Conservation (phyloP, 202 grass and related monocot species). For the Carex arenaria region DNA sequence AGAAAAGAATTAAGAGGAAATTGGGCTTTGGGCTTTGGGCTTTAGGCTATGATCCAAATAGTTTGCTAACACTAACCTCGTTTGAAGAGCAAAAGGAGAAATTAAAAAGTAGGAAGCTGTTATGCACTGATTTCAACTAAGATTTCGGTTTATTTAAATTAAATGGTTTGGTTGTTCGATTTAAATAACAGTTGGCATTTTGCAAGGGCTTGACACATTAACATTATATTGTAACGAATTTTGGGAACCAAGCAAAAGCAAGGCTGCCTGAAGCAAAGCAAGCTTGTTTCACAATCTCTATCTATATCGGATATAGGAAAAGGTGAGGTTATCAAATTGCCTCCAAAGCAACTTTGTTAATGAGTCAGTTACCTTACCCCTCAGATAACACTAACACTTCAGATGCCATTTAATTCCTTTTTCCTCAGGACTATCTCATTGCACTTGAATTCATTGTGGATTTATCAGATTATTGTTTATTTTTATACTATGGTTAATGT, state of each 20-base stretch:
- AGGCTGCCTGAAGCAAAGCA: background rate
- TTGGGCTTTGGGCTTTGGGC: background rate
- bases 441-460: too few species aligned
- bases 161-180: too few species aligned
- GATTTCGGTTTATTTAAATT: too few species aligned
- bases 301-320: background rate
- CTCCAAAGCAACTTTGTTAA: background rate
- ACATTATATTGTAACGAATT: background rate
- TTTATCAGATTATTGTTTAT: too few species aligned
- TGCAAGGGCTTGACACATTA: background rate
- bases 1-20: background rate
- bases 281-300: background rate
- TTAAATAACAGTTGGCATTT: background rate
- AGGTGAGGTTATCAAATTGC: background rate
- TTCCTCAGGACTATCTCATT: background rate
- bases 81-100: background rate
- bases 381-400: background rate
- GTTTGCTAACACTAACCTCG: background rate
- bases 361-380: too few species aligned
- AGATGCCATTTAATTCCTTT: background rate
- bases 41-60: background rate
- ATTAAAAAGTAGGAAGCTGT: too few species aligned
- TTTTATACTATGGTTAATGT: too few species aligned
- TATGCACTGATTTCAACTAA: too few species aligned
- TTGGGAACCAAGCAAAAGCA: background rate